Evolutionary conservation across 306 rosid genomes (phyloP).

Genomic region (Cucumis cinereus): DNA sequence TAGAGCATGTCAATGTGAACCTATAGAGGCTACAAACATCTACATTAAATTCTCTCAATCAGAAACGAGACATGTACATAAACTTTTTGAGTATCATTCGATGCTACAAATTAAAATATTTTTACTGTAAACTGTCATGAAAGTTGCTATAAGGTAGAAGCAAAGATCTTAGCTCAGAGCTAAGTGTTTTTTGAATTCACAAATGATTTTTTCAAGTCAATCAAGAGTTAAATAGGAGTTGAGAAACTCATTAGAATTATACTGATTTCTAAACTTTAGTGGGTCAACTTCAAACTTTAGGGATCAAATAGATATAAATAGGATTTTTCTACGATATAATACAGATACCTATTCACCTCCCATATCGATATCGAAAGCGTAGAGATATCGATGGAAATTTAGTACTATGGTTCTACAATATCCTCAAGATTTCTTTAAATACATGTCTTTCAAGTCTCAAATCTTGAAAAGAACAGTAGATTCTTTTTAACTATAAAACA

Average conservation of each 20-base stretch:
- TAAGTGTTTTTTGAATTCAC: not conserved
- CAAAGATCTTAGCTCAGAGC: not conserved
- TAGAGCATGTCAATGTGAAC: slow-evolving; percentile 1
- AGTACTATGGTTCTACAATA: too few relatives aligned
- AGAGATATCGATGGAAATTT: too few relatives aligned
- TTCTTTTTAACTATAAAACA: not conserved
- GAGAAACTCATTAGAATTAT: not conserved
- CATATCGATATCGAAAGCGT: too few relatives aligned
- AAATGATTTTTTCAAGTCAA: not conserved
- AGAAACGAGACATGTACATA: slow-evolving; percentile 2
- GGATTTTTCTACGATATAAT: too few relatives aligned
- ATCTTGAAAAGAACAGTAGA: not conserved
- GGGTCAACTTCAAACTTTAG: too few relatives aligned
- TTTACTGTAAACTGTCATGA: not conserved
- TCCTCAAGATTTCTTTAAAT: not conserved
- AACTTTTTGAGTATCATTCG: not conserved
- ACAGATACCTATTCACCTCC: too few relatives aligned
- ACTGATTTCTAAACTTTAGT: too few relatives aligned
- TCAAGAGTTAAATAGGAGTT: too few relatives aligned
- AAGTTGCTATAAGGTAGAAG: not conserved
- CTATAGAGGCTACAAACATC: not conserved
- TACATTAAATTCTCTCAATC: not conserved
- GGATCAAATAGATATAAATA: too few relatives aligned
- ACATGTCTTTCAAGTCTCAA: not conserved
- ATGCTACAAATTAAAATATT: not conserved